phyloP scores from a whole-genome alignment of 768 basidiomycete species.

The Crepidotus variabilis region DNA sequence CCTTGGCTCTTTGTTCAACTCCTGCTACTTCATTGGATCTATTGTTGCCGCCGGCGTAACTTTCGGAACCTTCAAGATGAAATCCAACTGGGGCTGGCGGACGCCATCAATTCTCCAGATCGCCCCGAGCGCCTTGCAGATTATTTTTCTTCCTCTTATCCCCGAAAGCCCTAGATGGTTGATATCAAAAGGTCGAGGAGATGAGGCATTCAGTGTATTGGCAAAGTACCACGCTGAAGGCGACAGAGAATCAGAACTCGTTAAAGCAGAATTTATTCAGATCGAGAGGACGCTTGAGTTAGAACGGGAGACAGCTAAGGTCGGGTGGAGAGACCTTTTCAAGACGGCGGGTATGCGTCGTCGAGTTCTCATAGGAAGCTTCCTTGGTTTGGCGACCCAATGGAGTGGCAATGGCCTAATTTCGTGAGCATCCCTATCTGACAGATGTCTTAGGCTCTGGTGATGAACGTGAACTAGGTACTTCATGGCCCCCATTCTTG shows the following conservation, averaged over 20 bases:
- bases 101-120: conserved; percentile 62
- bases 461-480: conserved; percentile 29
- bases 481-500: conserved; percentile 51
- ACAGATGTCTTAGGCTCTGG: neutral
- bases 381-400: conserved; percentile 55
- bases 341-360: conserved; percentile 48
- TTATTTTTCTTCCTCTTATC: conserved; percentile 52
- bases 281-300: conserved; percentile 53
- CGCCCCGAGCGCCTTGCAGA: conserved; percentile 48
- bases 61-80: conserved; percentile 60
- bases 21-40: conserved; percentile 58
- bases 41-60: conserved; percentile 60
- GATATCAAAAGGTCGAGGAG: conserved; percentile 48
- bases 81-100: conserved; percentile 63
- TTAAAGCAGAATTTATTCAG: conserved; percentile 53
- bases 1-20: conserved; percentile 60
- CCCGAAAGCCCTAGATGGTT: conserved; percentile 70
- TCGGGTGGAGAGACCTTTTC: conserved; percentile 44
- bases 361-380: conserved; percentile 43
- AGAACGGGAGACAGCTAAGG: conserved; percentile 42
- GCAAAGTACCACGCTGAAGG: conserved; percentile 62
- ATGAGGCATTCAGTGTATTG: conserved; percentile 45
- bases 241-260: conserved; percentile 47
- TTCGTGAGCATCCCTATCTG: conserved; percentile 28
- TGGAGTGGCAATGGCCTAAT: conserved; percentile 64